Percentiles rank a stretch among this genome's conserved stretches.
Conservation (phyloP, 306 rosid species). For the Lathyrus tuberosus region DNA sequence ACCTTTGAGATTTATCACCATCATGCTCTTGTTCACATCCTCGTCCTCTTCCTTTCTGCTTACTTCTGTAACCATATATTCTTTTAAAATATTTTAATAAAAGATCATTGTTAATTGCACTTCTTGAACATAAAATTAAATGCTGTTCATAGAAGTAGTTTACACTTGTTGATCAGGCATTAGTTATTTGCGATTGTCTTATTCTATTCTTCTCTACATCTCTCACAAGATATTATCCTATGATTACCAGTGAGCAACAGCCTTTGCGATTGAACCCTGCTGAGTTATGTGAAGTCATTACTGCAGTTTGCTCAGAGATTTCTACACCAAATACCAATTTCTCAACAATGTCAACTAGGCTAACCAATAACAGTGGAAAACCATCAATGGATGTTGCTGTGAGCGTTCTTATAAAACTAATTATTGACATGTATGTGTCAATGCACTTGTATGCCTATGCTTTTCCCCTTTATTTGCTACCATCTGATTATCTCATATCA, state of each 20-base stretch:
- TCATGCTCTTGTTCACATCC: too few species aligned
- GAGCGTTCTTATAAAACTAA: slow-evolving; percentile 96
- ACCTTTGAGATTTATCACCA: too few species aligned
- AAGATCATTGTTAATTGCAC: too few species aligned
- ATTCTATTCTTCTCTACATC: background rate
- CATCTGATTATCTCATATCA: too few species aligned
- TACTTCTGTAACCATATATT: too few species aligned
- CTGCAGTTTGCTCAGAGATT: slow-evolving; percentile 96
- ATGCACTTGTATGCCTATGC: background rate
- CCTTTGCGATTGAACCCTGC: slow-evolving; percentile 95
- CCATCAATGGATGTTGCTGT: slow-evolving; percentile 97
- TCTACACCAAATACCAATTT: slow-evolving; percentile 60
- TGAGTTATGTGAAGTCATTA: slow-evolving; percentile 94
- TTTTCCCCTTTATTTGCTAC: too few species aligned
- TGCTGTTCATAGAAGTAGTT: too few species aligned
- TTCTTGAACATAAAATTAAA: too few species aligned
- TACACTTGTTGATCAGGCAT: too few species aligned
- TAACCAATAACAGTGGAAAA: slow-evolving; percentile 72
- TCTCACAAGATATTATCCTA: slow-evolving; percentile 47
- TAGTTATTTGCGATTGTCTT: too few species aligned
- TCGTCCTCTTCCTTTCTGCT: too few species aligned
- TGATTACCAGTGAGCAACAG: slow-evolving; percentile 89
- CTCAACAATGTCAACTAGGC: slow-evolving; percentile 63
- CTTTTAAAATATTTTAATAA: too few species aligned
- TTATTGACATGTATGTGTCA: slow-evolving; percentile 94